These are phyloP conservation scores for Laguncularia racemosa DNA, from an alignment of 345 rosid genomes.

Conservation along the genomic window DNA sequence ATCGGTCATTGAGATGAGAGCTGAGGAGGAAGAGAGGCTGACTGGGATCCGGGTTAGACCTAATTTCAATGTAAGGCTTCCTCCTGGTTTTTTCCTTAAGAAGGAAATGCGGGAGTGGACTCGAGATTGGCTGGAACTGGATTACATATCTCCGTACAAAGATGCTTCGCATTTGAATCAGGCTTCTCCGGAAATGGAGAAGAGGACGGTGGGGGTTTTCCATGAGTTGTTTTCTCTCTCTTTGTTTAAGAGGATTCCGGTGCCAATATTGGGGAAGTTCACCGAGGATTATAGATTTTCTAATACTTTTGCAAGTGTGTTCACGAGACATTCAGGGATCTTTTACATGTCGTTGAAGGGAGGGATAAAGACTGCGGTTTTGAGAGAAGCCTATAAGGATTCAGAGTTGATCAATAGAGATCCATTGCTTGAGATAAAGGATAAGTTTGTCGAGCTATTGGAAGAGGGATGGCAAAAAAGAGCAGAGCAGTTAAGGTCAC, in stretches of 20 bases:
- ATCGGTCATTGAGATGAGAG: constrained; percentile 49
- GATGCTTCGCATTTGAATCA: constrained; percentile 64
- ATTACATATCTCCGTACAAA: constrained; percentile 68
- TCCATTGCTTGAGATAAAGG: constrained; percentile 62
- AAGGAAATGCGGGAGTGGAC: constrained; percentile 97
- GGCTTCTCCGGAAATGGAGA: constrained; percentile 80
- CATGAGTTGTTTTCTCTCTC: constrained; percentile 86
- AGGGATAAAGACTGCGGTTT: constrained; percentile 68
- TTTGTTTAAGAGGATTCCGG: constrained; percentile 65
- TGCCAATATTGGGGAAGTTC: constrained; percentile 80
- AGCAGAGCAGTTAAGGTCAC: constrained; percentile 29
- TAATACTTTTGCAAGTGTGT: constrained; percentile 60
- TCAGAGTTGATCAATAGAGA: constrained; percentile 54
- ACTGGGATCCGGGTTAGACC: constrained; percentile 60
- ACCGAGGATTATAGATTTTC: constrained; percentile 68
- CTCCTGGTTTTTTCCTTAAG: constrained; percentile 56
- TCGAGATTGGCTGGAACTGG: constrained; percentile 82
- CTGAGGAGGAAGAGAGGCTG: constrained; percentile 41
- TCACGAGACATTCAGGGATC: constrained; percentile 84
- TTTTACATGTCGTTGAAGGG: constrained; percentile 88
- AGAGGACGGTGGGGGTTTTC: constrained; percentile 69
- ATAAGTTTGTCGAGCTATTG: constrained; percentile 50
- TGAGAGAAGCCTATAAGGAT: constrained; percentile 71
- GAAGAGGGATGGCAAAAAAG: constrained; percentile 68
- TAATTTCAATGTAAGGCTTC: constrained; percentile 58